Conservation (phyloP, 2,329 filamentous ascomycete species). For the Calonectria pteridis region DNA sequence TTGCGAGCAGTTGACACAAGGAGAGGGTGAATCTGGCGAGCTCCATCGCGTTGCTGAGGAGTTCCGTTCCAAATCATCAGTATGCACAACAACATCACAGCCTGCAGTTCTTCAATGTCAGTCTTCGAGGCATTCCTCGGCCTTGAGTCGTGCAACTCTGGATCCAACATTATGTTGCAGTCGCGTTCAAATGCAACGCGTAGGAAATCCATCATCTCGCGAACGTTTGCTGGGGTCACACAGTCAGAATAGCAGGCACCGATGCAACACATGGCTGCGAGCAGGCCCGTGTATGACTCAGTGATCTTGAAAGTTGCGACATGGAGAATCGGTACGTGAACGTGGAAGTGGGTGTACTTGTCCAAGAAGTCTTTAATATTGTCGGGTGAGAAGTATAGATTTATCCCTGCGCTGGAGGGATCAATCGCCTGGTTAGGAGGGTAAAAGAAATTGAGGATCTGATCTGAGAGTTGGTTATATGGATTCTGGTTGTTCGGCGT, state of each 20-base stretch:
- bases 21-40: slow-evolving; percentile 69
- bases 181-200: slow-evolving; percentile 70
- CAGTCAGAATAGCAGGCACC: slow-evolving; percentile 81
- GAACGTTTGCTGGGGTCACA: slow-evolving; percentile 70
- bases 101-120: slow-evolving; percentile 76
- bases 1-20: slow-evolving; percentile 70
- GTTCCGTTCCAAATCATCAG: slow-evolving; percentile 79
- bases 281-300: slow-evolving; percentile 74
- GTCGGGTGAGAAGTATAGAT: slow-evolving; percentile 73
- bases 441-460: slow-evolving; percentile 69
- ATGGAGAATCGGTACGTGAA: slow-evolving; percentile 80
- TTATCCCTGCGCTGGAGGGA: slow-evolving; percentile 68
- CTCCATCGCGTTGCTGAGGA: slow-evolving; percentile 72
- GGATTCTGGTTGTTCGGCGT: slow-evolving; percentile 62
- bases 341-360: slow-evolving; percentile 78
- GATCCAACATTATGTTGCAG: slow-evolving; percentile 58
- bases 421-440: slow-evolving; percentile 60
- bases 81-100: slow-evolving; percentile 71
- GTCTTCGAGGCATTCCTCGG: slow-evolving; percentile 46
- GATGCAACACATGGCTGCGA: slow-evolving; percentile 78
- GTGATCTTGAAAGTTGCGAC: slow-evolving; percentile 77
- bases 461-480: slow-evolving; percentile 66
- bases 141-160: slow-evolving; percentile 34
- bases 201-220: slow-evolving; percentile 75
- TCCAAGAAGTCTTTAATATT: slow-evolving; percentile 79